Evolutionary conservation across 352 stramenopile species (phyloP).

Genomic region (Phytophthora pseudosyringae): DNA sequence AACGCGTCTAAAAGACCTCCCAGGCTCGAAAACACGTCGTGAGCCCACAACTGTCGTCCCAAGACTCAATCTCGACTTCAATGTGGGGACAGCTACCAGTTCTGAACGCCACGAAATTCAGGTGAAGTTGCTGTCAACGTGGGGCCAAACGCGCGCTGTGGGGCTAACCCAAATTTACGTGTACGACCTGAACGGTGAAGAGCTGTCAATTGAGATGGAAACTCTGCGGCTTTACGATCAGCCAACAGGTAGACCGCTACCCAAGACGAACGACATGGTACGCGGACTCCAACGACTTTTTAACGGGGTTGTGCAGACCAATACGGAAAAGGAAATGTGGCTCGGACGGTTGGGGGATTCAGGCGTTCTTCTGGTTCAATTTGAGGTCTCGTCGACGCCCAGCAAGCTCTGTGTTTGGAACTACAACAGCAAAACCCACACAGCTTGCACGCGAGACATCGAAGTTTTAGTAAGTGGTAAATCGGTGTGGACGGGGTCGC

Average conservation of each 20-base stretch:
- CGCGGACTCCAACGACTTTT: conserved; percentile 60
- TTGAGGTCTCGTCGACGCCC: conserved; percentile 45
- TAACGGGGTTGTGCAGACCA: conserved; percentile 68
- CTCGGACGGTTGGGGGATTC: conserved; percentile 64
- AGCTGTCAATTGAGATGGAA: conserved; percentile 52
- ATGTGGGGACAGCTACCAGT: not conserved
- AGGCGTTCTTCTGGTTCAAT: conserved; percentile 62
- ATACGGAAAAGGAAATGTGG: conserved; percentile 81
- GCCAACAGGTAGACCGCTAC: conserved; percentile 46
- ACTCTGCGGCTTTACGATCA: conserved; percentile 66
- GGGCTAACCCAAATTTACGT: conserved; percentile 71
- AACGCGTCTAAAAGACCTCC: not conserved
- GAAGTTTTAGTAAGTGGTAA: conserved; percentile 69
- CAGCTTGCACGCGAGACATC: conserved; percentile 64
- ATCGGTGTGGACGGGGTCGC: conserved; percentile 77
- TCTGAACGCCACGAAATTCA: conserved; percentile 42
- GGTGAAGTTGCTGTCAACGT: conserved; percentile 76
- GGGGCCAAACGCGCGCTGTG: conserved; percentile 62
- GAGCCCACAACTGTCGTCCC: conserved; percentile 29
- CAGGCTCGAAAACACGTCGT: conserved; percentile 6
- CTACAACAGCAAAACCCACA: conserved; percentile 67
- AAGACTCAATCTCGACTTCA: conserved; percentile 24
- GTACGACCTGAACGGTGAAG: conserved; percentile 68
- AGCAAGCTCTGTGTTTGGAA: conserved; percentile 86
- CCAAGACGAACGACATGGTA: conserved; percentile 76